Base-by-base conservation (phyloP, 2,329 filamentous ascomycete species). In the Xylariaceae sp. region DNA sequence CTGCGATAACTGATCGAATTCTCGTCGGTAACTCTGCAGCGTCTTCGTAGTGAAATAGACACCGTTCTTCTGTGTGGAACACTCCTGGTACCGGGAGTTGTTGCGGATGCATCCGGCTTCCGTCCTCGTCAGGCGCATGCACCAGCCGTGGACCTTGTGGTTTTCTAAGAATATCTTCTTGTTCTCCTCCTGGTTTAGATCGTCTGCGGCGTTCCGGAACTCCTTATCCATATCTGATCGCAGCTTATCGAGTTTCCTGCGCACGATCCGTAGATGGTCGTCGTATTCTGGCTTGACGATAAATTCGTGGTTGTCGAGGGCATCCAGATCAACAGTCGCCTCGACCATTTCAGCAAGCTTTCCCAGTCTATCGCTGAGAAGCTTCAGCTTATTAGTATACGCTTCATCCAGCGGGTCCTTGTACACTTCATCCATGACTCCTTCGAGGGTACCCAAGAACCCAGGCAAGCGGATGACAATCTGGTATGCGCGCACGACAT, bases 261-360 rank as follows among this genome's bases (percentile, higher is more conserved):
- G 86, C 66, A 99, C 95, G n/a, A 90, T 85, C 15, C 88, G 86
- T 44, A 99, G 79, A 57, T 87, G 84, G 60, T 97, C 92, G 69
- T 99, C 94, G 65, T 97, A 99, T 71, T 99, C 94, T 0, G 95
- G 90, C 75, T 97, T 99, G 82, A 99, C 99, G 68, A 97, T 93
- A 76, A 95, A 99, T 72, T 99, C 94, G 71, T 99, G 94, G 66
- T 94, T 92, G 69, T 99, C 93, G 9, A 99, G 83, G 2, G 94
- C 94, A 59, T 96, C 90, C 0, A 99, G 83, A 70, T 99, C 94
- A 11, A 99, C 92, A 0, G 95, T 99, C 1, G 94, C 96, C 77
- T 99, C 94, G 0, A 99, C 94, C 91, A 99, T 97, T 72, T 99
- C 94, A 70, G 93, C 90, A 9, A 99, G 80, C 71, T 92, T 96